Base-by-base conservation (phyloP, 140 eudicot species). In the Stevia rebaudiana region DNA sequence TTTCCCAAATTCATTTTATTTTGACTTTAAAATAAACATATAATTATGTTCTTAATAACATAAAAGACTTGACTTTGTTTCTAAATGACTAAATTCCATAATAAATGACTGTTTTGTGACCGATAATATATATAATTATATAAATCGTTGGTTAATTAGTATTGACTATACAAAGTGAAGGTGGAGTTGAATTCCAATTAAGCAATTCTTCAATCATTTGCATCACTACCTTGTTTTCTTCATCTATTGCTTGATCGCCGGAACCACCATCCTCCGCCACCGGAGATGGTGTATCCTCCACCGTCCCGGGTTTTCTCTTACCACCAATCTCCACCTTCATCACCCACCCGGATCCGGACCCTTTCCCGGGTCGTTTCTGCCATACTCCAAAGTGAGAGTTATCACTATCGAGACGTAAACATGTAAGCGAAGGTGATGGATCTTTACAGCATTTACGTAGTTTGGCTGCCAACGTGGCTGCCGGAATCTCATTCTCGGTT, bases 131-230 rank as follows among this genome's bases (percentile, higher is more conserved):
- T n/a, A n/a, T n/a, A n/a, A n/a, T n/a, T n/a, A n/a, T n/a, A n/a
- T 7, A 31, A 31, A 31, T 0, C 36, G 36, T 4, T 1, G 6
- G 36, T 33, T 33, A 12, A 4, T 37, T 37, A 44, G 11, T 44
- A 49, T 67, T 49, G 52, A 59, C 69, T 48, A 48, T 74, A 74
- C 73, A 67, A 25, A 75, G 23, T 62, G 81, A 72, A 68, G 81
- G 82, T 46, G 73, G 63, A 36, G 80, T 49, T 17, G 78, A 57
- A 49, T 80, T 76, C 90, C 90, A 86, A 12, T 83, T 68, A 17
- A 86, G 90, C 62, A 86, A 47, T 19, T 86, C 90, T 65, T 86
- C 90, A 19, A 86, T 84, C 95, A 86, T 86, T 33, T 86, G 95
- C 90, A 86, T 71, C 11, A 87, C 90, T 59, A 64, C 79, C 44